Evolutionary conservation across 2,329 filamentous ascomycete genomes (phyloP).

Genomic region (Colletotrichum cordylinicola): DNA sequence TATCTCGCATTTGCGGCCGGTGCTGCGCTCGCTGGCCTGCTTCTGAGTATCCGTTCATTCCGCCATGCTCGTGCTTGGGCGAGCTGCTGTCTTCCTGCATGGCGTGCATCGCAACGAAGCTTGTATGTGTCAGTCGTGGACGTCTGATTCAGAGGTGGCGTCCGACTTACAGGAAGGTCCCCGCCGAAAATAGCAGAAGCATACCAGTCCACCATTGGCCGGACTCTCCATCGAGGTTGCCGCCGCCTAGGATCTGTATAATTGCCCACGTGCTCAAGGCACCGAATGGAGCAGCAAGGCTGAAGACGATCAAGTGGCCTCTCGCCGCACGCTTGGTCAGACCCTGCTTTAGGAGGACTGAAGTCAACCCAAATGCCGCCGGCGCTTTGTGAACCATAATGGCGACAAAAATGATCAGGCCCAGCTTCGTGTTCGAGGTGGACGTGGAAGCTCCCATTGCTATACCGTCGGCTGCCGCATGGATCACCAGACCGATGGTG

Average conservation of each 20-base stretch:
- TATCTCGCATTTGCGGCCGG: slow-evolving; percentile 70
- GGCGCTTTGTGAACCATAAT: slow-evolving; percentile 98
- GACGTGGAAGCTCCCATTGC: slow-evolving; percentile 91
- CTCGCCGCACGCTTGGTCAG: slow-evolving; percentile 85
- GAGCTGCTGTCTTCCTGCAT: slow-evolving; percentile 79
- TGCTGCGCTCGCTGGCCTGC: slow-evolving; percentile 54
- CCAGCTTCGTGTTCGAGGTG: slow-evolving; percentile 74
- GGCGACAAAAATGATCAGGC: slow-evolving; percentile 91
- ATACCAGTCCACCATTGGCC: slow-evolving; percentile 91
- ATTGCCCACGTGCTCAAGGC: slow-evolving; percentile 84
- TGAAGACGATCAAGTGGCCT: slow-evolving; percentile 88
- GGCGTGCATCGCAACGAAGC: slow-evolving; percentile 97
- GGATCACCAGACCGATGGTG: slow-evolving; percentile 93
- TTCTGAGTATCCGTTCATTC: slow-evolving; percentile 57
- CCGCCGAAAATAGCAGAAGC: slow-evolving; percentile 91
- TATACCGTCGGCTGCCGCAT: slow-evolving; percentile 93
- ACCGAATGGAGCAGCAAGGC: slow-evolving; percentile 85
- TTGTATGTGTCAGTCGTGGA: neutral
- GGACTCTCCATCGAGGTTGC: slow-evolving; percentile 60
- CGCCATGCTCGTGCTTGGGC: slow-evolving; percentile 57
- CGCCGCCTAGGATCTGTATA: slow-evolving; percentile 74
- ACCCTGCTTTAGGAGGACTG: slow-evolving; percentile 88
- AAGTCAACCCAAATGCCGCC: slow-evolving; percentile 92
- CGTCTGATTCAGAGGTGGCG: neutral
- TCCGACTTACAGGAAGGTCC: slow-evolving; percentile 84